Base-by-base conservation (phyloP, 202 grass and related monocot species). In the Sporobolus alterniflorus region DNA sequence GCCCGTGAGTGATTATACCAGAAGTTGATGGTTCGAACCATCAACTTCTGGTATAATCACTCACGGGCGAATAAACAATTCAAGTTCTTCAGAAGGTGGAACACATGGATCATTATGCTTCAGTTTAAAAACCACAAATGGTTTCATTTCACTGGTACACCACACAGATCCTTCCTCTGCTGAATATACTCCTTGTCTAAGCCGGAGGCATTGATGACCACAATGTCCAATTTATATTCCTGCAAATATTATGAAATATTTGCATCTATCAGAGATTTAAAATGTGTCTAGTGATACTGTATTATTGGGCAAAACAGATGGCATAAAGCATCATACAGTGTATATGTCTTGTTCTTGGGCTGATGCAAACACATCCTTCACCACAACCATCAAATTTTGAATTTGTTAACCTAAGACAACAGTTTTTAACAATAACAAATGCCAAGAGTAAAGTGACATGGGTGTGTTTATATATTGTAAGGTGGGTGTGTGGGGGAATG, bases 321-420 rank as follows among this genome's bases (percentile, higher is more conserved):
- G 18, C 73, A 47, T 50, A 49, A 83, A 70, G 8, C 46, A 83
- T 28, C 84, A 67, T 91, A 98, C 95, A 16, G 90, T 98, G 75
- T 98, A 98, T 72, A 94, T 97, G 51, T 98, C 95, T 66, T 90
- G 83, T 84, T 98, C 92, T 48, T 92, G 89, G 48, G 95, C 95
- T 28, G 95, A 98, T 82, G 95, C 95, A 46, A 98, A 98, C 75
- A 98, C 90, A 28, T 98, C 92, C 84, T 98, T 98, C 16, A 94
- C 92, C 65, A 98, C 95, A 85, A 98, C 15, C 94, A n/a, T n/a
- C n/a, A n/a, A n/a, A n/a, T n/a, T n/a, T n/a, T n/a, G n/a, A n/a
- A n/a, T n/a, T n/a, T n/a, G n/a, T n/a, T n/a, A n/a, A n/a, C n/a
- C n/a, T n/a, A n/a, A n/a, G n/a, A n/a, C n/a, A n/a, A n/a, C n/a